phyloP scores from a whole-genome alignment of 768 basidiomycete species.

The Podaxis sp. region DNA sequence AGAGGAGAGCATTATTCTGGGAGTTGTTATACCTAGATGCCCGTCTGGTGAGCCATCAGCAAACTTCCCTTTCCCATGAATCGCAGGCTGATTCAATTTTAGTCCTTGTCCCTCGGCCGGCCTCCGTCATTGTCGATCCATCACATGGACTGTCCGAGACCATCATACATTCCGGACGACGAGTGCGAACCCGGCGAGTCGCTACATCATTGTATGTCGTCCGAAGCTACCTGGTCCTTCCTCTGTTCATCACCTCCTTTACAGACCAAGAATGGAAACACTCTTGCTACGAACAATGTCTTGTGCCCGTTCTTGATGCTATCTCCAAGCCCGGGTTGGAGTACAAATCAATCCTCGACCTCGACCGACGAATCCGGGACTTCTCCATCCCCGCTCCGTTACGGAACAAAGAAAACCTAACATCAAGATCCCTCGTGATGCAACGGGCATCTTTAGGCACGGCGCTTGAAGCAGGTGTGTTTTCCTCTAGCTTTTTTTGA shows the following conservation, averaged over 20 bases:
- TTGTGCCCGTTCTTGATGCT: conserved; percentile 57
- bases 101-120: conserved; percentile 62
- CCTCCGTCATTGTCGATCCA: conserved; percentile 61
- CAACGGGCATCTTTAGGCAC: conserved; percentile 56
- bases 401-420: conserved; percentile 31
- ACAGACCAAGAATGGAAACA: conserved; percentile 72
- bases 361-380: conserved; percentile 59
- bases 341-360: conserved; percentile 45
- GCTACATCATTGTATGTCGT: conserved; percentile 37
- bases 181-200: conserved; percentile 32
- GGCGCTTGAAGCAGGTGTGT: conserved; percentile 56
- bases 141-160: conserved; percentile 55
- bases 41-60: conserved; percentile 38
- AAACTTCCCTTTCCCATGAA: background rate
- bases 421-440: conserved; percentile 46
- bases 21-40: conserved; percentile 64
- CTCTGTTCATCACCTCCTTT: conserved; percentile 2
- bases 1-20: conserved; percentile 66
- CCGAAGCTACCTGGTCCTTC: background rate
- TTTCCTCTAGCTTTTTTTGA: background rate
- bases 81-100: background rate
- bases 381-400: conserved; percentile 50
- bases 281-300: conserved; percentile 52
- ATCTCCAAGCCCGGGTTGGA: conserved; percentile 51
- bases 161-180: conserved; percentile 39